phyloP scores from a whole-genome alignment of 2,329 filamentous ascomycete species.

The Nemania diffusa region DNA sequence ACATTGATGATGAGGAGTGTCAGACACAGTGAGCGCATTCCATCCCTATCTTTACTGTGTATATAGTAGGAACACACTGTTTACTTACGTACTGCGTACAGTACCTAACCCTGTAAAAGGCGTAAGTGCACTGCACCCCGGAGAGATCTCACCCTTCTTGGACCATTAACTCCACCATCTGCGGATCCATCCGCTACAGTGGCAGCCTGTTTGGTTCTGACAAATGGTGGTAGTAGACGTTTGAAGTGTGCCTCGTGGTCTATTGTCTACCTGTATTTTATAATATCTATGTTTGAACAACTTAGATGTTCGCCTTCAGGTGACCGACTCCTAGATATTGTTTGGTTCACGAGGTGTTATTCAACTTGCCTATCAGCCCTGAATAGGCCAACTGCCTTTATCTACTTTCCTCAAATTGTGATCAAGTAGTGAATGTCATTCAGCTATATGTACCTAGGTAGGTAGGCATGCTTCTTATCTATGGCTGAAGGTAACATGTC shows the following conservation, averaged over 20 bases:
- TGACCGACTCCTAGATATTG: constrained; percentile 16
- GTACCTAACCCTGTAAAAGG: background rate
- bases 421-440: background rate
- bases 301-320: constrained; percentile 14
- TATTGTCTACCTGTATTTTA: background rate
- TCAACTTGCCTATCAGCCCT: constrained; percentile 10
- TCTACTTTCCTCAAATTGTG: background rate
- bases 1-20: constrained; percentile 14
- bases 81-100: background rate
- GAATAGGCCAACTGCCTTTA: background rate
- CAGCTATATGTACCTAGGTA: background rate
- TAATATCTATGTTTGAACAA: background rate
- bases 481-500: no score
- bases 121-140: constrained; percentile 8
- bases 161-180: constrained; percentile 13
- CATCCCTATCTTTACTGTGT: background rate
- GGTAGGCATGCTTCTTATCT: background rate
- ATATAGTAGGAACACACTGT: background rate
- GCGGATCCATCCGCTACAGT: constrained; percentile 29
- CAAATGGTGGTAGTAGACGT: constrained; percentile 6
- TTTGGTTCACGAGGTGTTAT: constrained; percentile 20
- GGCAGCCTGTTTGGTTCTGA: constrained; percentile 19
- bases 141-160: constrained; percentile 23
- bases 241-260: constrained; percentile 25
- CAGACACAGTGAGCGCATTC: background rate